These are phyloP conservation scores for Botrytis galanthina DNA, from an alignment of 2,329 filamentous ascomycete species.

Conservation along the genomic window DNA sequence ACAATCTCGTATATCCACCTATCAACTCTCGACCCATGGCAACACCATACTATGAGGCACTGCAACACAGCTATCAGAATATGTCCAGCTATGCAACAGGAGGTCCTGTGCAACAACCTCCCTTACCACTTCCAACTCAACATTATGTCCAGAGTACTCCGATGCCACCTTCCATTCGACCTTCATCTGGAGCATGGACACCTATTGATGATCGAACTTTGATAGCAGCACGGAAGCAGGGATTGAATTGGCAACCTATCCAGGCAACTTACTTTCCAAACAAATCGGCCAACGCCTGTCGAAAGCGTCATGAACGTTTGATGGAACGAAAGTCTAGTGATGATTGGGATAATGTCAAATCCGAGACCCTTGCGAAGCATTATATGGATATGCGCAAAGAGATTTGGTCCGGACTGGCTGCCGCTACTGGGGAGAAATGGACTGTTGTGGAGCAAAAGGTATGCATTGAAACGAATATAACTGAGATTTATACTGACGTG, in stretches of 20 bases:
- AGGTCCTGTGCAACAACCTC: slow-evolving; percentile 25
- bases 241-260: slow-evolving; percentile 82
- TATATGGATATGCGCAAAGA: slow-evolving; percentile 78
- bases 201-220: slow-evolving; percentile 72
- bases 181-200: slow-evolving; percentile 69
- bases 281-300: slow-evolving; percentile 72
- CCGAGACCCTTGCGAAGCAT: slow-evolving; percentile 71
- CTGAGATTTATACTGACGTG: slow-evolving; percentile 21
- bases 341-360: slow-evolving; percentile 74
- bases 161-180: slow-evolving; percentile 40
- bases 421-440: slow-evolving; percentile 80
- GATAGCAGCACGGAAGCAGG: slow-evolving; percentile 67
- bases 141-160: slow-evolving; percentile 11
- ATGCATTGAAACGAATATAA: slow-evolving; percentile 27
- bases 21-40: slow-evolving; percentile 5
- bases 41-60: slow-evolving; percentile 19
- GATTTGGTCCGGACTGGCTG: slow-evolving; percentile 75
- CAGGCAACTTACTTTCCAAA: slow-evolving; percentile 70
- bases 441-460: slow-evolving; percentile 65
- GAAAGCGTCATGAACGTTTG: slow-evolving; percentile 82
- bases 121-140: slow-evolving; percentile 20
- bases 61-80: slow-evolving; percentile 19
- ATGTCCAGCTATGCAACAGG: slow-evolving; percentile 21
- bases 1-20: slow-evolving; percentile 13
- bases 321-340: slow-evolving; percentile 61